Evolutionary conservation across 2,329 filamentous ascomycete genomes (phyloP).

Genomic region (Amauroascus niger): DNA sequence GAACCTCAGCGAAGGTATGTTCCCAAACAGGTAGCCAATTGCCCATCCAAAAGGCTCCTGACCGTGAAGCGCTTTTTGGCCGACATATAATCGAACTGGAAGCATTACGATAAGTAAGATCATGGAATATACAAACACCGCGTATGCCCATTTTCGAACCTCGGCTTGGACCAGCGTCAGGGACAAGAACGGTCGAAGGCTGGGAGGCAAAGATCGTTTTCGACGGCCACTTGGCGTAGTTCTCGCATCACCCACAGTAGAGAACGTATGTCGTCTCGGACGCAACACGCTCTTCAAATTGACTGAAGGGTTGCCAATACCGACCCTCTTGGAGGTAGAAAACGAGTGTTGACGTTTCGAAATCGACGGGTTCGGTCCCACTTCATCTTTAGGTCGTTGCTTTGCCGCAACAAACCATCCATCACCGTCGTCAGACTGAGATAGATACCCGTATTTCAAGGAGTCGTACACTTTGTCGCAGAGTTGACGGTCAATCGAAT

Average conservation of each 20-base stretch:
- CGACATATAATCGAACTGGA: conserved; percentile 62
- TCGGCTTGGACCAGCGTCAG: conserved; percentile 70
- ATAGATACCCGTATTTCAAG: neutral
- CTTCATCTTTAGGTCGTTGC: neutral
- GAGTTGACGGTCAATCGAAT: conserved; percentile 36
- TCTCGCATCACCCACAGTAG: conserved; percentile 34
- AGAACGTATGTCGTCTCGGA: conserved; percentile 43
- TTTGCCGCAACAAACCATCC: neutral
- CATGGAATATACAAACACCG: conserved; percentile 62
- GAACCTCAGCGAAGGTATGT: conserved; percentile 61
- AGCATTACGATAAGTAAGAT: conserved; percentile 58
- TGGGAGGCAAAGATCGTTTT: conserved; percentile 55
- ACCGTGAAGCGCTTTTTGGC: conserved; percentile 54
- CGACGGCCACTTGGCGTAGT: conserved; percentile 55
- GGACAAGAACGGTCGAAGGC: conserved; percentile 63
- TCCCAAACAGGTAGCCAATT: conserved; percentile 76
- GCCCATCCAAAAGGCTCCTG: conserved; percentile 89
- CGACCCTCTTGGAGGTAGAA: neutral
- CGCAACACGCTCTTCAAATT: neutral
- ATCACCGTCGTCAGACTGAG: conserved; percentile 8
- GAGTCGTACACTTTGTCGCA: conserved; percentile 40
- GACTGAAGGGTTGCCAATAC: neutral
- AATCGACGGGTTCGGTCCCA: neutral
- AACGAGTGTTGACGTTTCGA: neutral
- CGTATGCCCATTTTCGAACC: conserved; percentile 73